phyloP scores from a whole-genome alignment of 495 filamentous ascomycete genomes.

The Penicillium psychrofluorescens region DNA sequence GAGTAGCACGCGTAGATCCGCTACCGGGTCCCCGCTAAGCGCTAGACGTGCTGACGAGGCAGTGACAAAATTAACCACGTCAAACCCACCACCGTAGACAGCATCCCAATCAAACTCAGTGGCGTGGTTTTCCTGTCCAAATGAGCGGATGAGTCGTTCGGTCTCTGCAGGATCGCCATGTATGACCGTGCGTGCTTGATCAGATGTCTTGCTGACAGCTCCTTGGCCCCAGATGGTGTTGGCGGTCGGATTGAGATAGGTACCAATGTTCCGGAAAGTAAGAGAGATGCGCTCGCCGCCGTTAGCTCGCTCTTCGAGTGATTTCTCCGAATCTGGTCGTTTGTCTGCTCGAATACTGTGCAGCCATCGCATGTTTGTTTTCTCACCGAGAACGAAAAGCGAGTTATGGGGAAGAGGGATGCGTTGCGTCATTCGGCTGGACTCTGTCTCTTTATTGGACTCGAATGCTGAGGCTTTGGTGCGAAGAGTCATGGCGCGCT shows the following conservation, averaged over 20 bases:
- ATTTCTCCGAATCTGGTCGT: constrained; percentile 56
- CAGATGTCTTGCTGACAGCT: constrained; percentile 57
- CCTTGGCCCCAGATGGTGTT: constrained; percentile 86
- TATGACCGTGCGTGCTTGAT: constrained; percentile 51
- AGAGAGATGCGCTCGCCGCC: constrained; percentile 78
- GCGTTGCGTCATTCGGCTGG: constrained; percentile 50
- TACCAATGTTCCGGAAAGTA: constrained; percentile 87
- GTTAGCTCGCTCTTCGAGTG: constrained; percentile 61
- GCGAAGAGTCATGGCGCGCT: constrained; percentile 84
- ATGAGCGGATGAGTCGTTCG: constrained; percentile 65
- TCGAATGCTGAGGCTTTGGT: constrained; percentile 56
- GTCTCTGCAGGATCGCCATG: constrained; percentile 62
- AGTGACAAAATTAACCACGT: constrained; percentile 71
- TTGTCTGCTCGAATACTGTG: constrained; percentile 88
- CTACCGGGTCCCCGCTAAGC: constrained; percentile 43
- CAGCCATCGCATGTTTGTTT: constrained; percentile 80
- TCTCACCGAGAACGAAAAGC: constrained; percentile 72
- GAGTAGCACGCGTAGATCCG: constrained; percentile 50
- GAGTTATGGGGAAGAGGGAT: constrained; percentile 81
- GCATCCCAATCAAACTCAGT: constrained; percentile 71
- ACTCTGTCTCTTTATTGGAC: constrained; percentile 6
- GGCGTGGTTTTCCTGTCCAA: constrained; percentile 77
- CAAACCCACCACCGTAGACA: constrained; percentile 74
- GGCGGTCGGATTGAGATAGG: constrained; percentile 59
- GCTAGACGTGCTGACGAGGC: constrained; percentile 46